A percentile compares a stretch with the other conserved stretches of the same genome.
These are phyloP conservation scores for Aspergillus carlsbadensis DNA, from an alignment of 495 filamentous ascomycete species.

Conservation along the genomic window DNA sequence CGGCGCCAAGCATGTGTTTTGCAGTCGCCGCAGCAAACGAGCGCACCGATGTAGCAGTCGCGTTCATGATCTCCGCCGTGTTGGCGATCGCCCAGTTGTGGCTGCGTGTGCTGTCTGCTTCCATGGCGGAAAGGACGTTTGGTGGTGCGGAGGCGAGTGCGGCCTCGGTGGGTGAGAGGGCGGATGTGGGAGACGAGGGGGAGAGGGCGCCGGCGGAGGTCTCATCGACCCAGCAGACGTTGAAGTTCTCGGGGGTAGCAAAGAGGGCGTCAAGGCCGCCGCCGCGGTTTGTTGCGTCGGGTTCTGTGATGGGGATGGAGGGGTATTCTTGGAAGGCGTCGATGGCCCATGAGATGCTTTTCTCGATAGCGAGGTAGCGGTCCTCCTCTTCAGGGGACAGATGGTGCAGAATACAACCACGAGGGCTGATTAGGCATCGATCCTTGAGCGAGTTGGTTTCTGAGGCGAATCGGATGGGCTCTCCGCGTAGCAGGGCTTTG, in stretches of 20 bases:
- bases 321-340: conserved; percentile 36
- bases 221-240: conserved; percentile 44
- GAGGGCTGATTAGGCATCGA: conserved; percentile 68
- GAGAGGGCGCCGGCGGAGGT: conserved; percentile 20
- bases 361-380: conserved; percentile 72
- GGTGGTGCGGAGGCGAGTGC: conserved; percentile 26
- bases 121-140: conserved; percentile 45
- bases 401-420: conserved; percentile 74
- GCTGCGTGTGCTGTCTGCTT: conserved; percentile 42
- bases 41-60: conserved; percentile 43
- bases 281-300: conserved; percentile 40
- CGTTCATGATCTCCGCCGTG: conserved; percentile 42
- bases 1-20: conserved; percentile 44
- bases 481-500: conserved; percentile 41
- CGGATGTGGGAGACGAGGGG: conserved; percentile 26
- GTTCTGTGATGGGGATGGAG: conserved; percentile 27
- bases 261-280: conserved; percentile 46
- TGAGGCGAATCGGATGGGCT: conserved; percentile 36
- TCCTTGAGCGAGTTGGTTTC: conserved; percentile 40
- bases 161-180: conserved; percentile 22
- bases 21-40: conserved; percentile 42
- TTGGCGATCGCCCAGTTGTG: conserved; percentile 47
- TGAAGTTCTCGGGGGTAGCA: conserved; percentile 43
- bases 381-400: conserved; percentile 74
- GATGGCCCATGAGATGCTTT: conserved; percentile 42